Evolutionary conservation across 805 yeast species (phyloP).

Genomic region (Pichia nakasei): DNA sequence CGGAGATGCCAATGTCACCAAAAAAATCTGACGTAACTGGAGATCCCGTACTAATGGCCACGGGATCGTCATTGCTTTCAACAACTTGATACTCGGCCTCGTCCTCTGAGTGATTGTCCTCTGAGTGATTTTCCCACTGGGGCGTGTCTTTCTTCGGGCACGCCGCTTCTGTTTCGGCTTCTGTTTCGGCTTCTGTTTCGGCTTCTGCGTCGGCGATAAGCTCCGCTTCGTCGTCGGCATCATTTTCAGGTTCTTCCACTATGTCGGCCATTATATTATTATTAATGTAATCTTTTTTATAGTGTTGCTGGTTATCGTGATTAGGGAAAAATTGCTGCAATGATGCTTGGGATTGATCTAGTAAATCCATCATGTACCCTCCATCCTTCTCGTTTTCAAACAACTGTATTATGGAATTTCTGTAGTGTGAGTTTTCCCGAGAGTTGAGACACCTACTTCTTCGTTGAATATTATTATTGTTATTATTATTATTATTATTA

Average conservation of each 20-base stretch:
- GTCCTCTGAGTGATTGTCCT: too few species aligned
- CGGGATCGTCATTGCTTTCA: not conserved
- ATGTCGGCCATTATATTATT: not conserved
- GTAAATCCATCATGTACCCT: not conserved
- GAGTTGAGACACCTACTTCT: too few species aligned
- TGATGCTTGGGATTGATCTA: not conserved
- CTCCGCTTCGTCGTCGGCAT: not conserved
- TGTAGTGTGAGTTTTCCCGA: not conserved
- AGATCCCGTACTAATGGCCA: not conserved
- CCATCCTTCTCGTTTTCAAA: not conserved
- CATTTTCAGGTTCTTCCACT: not conserved
- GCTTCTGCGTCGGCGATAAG: not conserved
- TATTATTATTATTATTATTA: too few species aligned
- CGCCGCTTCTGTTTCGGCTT: not conserved
- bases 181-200: not conserved
- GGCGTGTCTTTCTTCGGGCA: too few species aligned
- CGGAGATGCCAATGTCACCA: constrained; percentile 1
- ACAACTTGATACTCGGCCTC: too few species aligned
- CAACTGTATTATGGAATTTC: constrained; percentile 3
- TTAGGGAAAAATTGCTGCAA: too few species aligned
- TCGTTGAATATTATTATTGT: not conserved
- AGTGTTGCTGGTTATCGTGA: not conserved
- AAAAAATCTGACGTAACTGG: constrained; percentile 3
- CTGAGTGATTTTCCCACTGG: too few species aligned
- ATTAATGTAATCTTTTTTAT: not conserved